phyloP scores from a whole-genome alignment of 441 rosid species.

The Populus hybrid region DNA sequence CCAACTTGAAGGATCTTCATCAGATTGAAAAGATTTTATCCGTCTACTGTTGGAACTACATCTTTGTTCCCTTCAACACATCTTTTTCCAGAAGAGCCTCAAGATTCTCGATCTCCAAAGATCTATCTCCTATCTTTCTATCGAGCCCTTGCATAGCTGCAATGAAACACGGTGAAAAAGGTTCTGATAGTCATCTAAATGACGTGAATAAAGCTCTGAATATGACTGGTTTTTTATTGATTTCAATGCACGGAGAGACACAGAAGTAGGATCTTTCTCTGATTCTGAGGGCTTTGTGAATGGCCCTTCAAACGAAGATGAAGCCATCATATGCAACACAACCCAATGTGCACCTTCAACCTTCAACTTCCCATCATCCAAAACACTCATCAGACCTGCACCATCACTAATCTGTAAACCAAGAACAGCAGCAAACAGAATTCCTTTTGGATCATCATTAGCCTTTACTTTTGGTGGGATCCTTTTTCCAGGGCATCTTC shows the following conservation, averaged over 20 bases:
- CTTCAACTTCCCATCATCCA: conserved; percentile 59
- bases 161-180: conserved; percentile 78
- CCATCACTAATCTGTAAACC: conserved; percentile 53
- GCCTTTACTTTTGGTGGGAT: conserved; percentile 37
- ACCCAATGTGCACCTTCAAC: conserved; percentile 82
- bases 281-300: conserved; percentile 71
- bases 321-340: conserved; percentile 58
- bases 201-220: conserved; percentile 60
- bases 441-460: conserved; percentile 60
- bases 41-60: conserved; percentile 66
- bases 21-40: conserved; percentile 67
- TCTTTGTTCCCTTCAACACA: conserved; percentile 17
- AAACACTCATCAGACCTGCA: conserved; percentile 36
- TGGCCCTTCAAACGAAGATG: conserved; percentile 84
- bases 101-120: background rate
- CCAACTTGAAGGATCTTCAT: conserved; percentile 86
- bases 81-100: conserved; percentile 15
- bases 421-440: conserved; percentile 69
- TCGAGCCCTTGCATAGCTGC: conserved; percentile 51
- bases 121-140: no score
- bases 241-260: conserved; percentile 40
- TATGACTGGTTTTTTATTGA: conserved; percentile 48
- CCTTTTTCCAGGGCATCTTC: conserved; percentile 43
- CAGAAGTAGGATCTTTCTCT: conserved; percentile 58
- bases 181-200: conserved; percentile 73